phyloP scores from a whole-genome alignment of 345 rosid genomes.

The Cardamine resedifolia region DNA sequence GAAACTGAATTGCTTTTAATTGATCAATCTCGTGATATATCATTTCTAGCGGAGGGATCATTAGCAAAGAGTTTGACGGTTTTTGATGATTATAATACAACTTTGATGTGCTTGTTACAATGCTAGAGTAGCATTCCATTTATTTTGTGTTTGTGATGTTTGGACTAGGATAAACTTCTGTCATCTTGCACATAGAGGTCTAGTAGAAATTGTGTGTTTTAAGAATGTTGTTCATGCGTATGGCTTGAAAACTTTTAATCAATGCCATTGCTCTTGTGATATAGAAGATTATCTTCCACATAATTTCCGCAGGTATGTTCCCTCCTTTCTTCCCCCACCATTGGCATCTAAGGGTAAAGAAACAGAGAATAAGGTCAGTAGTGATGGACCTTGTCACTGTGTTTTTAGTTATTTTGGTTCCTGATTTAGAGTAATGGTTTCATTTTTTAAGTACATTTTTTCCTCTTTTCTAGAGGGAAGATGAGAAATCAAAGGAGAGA shows the following conservation, averaged over 20 bases:
- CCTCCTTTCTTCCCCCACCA: too few relatives aligned
- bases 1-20: constrained; percentile 61
- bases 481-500: too few relatives aligned
- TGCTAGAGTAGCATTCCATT: not conserved
- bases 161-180: not conserved
- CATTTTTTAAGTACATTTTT: too few relatives aligned
- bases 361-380: too few relatives aligned
- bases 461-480: too few relatives aligned
- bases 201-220: not conserved
- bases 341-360: too few relatives aligned
- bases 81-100: constrained; percentile 17
- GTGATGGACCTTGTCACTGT: too few relatives aligned
- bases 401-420: too few relatives aligned
- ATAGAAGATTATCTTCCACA: constrained; percentile 42
- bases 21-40: constrained; percentile 46
- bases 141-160: not conserved
- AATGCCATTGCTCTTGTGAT: not conserved
- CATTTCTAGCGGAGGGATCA: constrained; percentile 45
- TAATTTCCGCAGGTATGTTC: too few relatives aligned
- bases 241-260: not conserved
- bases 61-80: constrained; percentile 34
- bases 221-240: not conserved
- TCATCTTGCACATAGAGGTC: not conserved
- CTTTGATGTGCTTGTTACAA: constrained; percentile 6
- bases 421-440: too few relatives aligned